Evolutionary conservation across 768 basidiomycete species (phyloP).

Genomic region (Omphalotus guepiniiformis): DNA sequence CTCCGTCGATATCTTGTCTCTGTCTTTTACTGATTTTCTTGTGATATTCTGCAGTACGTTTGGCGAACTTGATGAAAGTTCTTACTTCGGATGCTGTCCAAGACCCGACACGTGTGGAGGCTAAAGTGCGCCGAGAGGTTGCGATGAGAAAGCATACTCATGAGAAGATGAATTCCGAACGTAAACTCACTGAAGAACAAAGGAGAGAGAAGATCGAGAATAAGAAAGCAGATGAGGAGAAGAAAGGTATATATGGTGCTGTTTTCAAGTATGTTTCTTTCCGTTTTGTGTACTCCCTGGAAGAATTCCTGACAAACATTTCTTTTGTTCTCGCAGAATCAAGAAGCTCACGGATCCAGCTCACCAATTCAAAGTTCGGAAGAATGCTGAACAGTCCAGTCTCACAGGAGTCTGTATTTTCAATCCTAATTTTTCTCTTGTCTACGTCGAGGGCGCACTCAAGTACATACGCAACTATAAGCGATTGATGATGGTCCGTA

Average conservation of each 20-base stretch:
- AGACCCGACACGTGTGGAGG: slow-evolving; percentile 97
- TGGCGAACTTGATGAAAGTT: slow-evolving; percentile 97
- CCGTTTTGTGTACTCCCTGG: not conserved
- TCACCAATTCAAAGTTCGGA: slow-evolving; percentile 94
- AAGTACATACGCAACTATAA: slow-evolving; percentile 88
- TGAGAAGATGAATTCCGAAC: slow-evolving; percentile 89
- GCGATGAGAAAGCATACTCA: slow-evolving; percentile 85
- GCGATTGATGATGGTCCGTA: slow-evolving; percentile 79
- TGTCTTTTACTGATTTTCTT: slow-evolving; percentile 7
- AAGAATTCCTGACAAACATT: not conserved
- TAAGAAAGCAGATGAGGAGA: slow-evolving; percentile 86
- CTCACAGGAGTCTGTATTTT: slow-evolving; percentile 89
- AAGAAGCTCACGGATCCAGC: slow-evolving; percentile 86
- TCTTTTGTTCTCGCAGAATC: slow-evolving; percentile 64
- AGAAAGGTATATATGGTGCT: slow-evolving; percentile 75
- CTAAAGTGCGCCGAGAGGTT: slow-evolving; percentile 90
- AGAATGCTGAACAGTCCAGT: slow-evolving; percentile 90
- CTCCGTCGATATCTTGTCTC: not conserved
- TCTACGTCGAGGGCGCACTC: slow-evolving; percentile 89
- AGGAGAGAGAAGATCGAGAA: slow-evolving; percentile 79
- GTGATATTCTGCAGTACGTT: slow-evolving; percentile 55
- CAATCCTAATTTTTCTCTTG: slow-evolving; percentile 83
- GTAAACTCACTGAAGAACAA: slow-evolving; percentile 91
- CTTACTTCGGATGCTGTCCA: slow-evolving; percentile 94
- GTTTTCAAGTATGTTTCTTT: slow-evolving; percentile 78